Evolutionary conservation across 495 filamentous ascomycete species (phyloP).

Genomic region (Parachaetomium inaequale): DNA sequence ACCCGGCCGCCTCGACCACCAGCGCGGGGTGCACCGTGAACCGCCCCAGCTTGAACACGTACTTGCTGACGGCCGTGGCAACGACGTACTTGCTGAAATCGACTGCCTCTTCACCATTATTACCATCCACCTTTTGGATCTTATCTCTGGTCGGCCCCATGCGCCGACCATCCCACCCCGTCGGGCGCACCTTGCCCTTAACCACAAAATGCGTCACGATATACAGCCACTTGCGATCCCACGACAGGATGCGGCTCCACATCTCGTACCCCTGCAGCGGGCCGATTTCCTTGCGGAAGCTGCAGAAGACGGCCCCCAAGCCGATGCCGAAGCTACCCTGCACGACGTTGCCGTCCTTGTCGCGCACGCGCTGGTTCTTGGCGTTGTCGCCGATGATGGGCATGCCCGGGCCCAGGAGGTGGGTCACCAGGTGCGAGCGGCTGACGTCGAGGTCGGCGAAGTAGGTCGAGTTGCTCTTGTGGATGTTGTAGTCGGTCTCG

Average conservation of each 20-base stretch:
- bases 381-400: conserved; percentile 38
- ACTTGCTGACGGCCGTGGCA: conserved; percentile 77
- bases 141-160: conserved; percentile 22
- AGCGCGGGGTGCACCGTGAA: conserved; percentile 81
- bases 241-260: conserved; percentile 63
- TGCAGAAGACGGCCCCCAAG: conserved; percentile 63
- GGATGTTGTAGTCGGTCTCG: conserved; percentile 79
- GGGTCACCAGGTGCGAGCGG: conserved; percentile 57
- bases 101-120: conserved; percentile 41
- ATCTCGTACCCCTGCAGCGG: conserved; percentile 70
- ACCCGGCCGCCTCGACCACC: conserved; percentile 61
- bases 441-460: conserved; percentile 75
- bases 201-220: conserved; percentile 54
- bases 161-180: conserved; percentile 30
- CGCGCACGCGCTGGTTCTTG: conserved; percentile 40
- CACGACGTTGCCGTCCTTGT: conserved; percentile 32
- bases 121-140: conserved; percentile 19
- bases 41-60: conserved; percentile 84
- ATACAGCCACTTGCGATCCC: conserved; percentile 61
- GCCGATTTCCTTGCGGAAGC: conserved; percentile 66
- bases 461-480: conserved; percentile 83
- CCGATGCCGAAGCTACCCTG: conserved; percentile 53
- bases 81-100: conserved; percentile 55
- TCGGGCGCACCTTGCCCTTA: conserved; percentile 53
- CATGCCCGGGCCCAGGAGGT: conserved; percentile 52